phyloP scores from a whole-genome alignment of 2,329 filamentous ascomycete species.

The Aspergillus brasiliensis region DNA sequence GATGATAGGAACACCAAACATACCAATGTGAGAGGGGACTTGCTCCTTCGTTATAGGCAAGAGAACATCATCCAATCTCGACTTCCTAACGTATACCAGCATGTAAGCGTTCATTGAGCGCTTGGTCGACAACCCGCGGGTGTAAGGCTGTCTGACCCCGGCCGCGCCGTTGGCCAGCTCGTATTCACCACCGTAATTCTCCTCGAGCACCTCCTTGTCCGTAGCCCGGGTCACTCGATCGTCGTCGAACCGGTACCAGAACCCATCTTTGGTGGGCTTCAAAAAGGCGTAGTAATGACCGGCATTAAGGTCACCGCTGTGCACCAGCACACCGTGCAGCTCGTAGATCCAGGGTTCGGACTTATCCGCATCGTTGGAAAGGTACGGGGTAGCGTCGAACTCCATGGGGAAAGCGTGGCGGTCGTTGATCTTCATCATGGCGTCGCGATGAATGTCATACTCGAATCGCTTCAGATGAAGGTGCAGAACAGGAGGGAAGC shows the following conservation, averaged over 20 bases:
- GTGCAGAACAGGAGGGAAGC: constrained; percentile 90
- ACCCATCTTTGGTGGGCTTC: constrained; percentile 87
- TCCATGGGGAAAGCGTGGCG: constrained; percentile 53
- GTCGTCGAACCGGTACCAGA: constrained; percentile 97
- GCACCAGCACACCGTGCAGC: constrained; percentile 90
- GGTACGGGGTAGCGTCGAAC: constrained; percentile 72
- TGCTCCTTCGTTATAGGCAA: constrained; percentile 74
- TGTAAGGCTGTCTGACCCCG: constrained; percentile 65
- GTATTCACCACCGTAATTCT: constrained; percentile 94
- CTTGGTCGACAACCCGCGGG: constrained; percentile 64
- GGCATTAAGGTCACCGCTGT: constrained; percentile 94
- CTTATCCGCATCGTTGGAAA: constrained; percentile 81
- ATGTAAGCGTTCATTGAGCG: constrained; percentile 91
- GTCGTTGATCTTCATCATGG: constrained; percentile 90
- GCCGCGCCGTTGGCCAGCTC: constrained; percentile 58
- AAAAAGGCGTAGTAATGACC: constrained; percentile 98
- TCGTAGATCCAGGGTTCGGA: constrained; percentile 91
- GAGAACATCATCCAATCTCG: constrained; percentile 78
- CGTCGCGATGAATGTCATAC: constrained; percentile 93
- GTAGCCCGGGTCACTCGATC: constrained; percentile 96
- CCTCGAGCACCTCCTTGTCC: constrained; percentile 85
- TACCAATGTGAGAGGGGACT: constrained; percentile 79
- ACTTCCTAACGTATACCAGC: constrained; percentile 95
- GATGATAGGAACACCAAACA: constrained; percentile 30
- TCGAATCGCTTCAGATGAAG: constrained; percentile 96